These are phyloP conservation scores for Pleurotus pulmonarius DNA, from an alignment of 768 basidiomycete genomes.

Conservation along the genomic window DNA sequence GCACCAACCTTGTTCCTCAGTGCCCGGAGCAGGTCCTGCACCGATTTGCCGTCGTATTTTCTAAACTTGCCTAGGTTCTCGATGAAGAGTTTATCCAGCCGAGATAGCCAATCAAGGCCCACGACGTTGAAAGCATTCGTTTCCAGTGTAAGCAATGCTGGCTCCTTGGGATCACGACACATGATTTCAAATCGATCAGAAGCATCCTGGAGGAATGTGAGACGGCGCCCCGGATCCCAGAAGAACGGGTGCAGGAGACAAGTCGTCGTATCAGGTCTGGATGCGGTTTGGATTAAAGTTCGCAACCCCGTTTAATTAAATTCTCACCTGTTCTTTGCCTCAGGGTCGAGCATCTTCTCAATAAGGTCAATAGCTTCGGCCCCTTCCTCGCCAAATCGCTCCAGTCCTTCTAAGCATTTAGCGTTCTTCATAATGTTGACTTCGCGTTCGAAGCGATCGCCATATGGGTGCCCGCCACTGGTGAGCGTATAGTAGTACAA, in stretches of 20 bases:
- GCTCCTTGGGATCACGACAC: constrained; percentile 87
- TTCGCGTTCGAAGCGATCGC: constrained; percentile 90
- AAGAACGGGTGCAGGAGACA: constrained; percentile 94
- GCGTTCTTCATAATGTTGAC: constrained; percentile 86
- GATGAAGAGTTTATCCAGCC: constrained; percentile 84
- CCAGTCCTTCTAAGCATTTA: constrained; percentile 66
- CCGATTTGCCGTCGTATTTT: constrained; percentile 89
- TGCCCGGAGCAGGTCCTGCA: constrained; percentile 90
- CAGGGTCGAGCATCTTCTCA: constrained; percentile 68
- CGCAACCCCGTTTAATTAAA: not conserved
- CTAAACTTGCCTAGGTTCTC: constrained; percentile 96
- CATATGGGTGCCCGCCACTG: constrained; percentile 89
- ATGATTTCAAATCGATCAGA: constrained; percentile 98
- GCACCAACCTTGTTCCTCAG: constrained; percentile 86
- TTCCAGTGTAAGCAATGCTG: constrained; percentile 73
- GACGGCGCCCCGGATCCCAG: constrained; percentile 84
- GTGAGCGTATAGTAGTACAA: constrained; percentile 92
- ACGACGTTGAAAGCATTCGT: constrained; percentile 65
- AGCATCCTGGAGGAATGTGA: constrained; percentile 95
- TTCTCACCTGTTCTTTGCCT: constrained; percentile 70
- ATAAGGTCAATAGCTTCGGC: constrained; percentile 88
- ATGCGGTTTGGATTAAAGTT: not conserved
- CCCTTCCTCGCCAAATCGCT: constrained; percentile 89
- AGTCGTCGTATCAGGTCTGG: constrained; percentile 83
- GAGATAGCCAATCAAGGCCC: constrained; percentile 85